Evolutionary conservation across 106 monocot genomes (phyloP).

Genomic region (Apostasia shenzhenica): DNA sequence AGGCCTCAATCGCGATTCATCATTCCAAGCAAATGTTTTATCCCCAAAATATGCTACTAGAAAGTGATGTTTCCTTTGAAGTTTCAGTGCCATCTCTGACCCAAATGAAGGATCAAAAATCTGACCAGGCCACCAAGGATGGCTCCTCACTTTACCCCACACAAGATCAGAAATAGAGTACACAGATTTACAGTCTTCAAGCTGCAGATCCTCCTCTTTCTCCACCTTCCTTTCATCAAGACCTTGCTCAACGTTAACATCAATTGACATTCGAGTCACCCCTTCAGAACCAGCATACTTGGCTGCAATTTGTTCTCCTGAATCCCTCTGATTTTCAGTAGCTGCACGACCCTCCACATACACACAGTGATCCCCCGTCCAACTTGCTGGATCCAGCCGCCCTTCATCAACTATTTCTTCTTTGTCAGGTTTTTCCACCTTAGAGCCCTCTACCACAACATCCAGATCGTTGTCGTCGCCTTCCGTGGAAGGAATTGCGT

Average conservation of each 20-base stretch:
- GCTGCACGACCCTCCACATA: not conserved
- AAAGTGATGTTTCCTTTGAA: slow-evolving; percentile 39
- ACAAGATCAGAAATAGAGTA: slow-evolving; percentile 55
- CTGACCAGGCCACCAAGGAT: slow-evolving; percentile 97
- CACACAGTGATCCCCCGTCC: not conserved
- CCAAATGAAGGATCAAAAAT: slow-evolving; percentile 64
- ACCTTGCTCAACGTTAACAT: not conserved
- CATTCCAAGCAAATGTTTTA: slow-evolving; percentile 83
- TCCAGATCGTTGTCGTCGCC: not conserved
- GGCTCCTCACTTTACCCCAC: slow-evolving; percentile 85
- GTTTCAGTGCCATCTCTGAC: slow-evolving; percentile 53
- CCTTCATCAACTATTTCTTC: not conserved
- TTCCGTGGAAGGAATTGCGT: not conserved
- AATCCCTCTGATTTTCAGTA: too few relatives aligned
- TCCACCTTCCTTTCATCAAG: not conserved
- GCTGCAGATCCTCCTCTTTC: not conserved
- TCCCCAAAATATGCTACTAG: slow-evolving; percentile 84
- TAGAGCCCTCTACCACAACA: not conserved
- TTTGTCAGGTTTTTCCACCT: not conserved
- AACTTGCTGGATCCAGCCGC: not conserved
- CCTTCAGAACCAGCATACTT: not conserved
- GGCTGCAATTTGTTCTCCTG: not conserved
- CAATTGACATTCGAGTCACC: not conserved
- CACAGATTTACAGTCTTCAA: slow-evolving; percentile 10
- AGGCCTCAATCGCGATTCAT: slow-evolving; percentile 47